Conservation (phyloP, 441 rosid species). For the Metrosideros polymorpha region DNA sequence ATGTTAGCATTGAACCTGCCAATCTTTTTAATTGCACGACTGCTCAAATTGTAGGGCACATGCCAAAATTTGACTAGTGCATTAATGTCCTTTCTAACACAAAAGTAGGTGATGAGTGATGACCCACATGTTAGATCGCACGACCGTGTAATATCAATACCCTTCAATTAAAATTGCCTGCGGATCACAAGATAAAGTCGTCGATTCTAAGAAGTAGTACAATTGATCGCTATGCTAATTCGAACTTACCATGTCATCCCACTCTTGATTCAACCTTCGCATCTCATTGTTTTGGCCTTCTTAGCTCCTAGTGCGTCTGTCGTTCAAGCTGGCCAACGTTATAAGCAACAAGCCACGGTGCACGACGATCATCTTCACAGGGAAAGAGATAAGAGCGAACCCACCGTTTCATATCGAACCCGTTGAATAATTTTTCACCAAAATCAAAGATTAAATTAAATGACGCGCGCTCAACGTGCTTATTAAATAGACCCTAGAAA, state of each 20-base stretch:
- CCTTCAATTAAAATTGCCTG: background rate
- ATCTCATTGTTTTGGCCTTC: background rate
- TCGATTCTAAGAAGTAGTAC: background rate
- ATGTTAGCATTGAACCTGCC: background rate
- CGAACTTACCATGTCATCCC: background rate
- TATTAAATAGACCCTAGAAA: background rate
- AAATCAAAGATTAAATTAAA: no score
- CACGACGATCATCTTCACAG: no score
- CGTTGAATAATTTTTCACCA: no score
- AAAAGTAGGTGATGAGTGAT: background rate
- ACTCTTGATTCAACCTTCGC: background rate
- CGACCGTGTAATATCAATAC: background rate
- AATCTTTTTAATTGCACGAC: background rate
- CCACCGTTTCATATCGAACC: no score
- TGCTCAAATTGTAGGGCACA: background rate
- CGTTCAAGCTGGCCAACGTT: background rate
- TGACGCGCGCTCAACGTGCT: no score
- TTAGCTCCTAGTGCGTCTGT: background rate
- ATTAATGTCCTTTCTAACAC: background rate
- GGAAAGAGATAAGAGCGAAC: no score
- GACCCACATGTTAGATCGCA: background rate
- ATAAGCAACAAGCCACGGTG: background rate
- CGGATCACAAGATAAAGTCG: background rate
- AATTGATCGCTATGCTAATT: background rate
- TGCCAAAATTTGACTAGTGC: background rate